Base-by-base conservation (phyloP, 139 green algal genomes). In the Desmodesmus armatus region DNA sequence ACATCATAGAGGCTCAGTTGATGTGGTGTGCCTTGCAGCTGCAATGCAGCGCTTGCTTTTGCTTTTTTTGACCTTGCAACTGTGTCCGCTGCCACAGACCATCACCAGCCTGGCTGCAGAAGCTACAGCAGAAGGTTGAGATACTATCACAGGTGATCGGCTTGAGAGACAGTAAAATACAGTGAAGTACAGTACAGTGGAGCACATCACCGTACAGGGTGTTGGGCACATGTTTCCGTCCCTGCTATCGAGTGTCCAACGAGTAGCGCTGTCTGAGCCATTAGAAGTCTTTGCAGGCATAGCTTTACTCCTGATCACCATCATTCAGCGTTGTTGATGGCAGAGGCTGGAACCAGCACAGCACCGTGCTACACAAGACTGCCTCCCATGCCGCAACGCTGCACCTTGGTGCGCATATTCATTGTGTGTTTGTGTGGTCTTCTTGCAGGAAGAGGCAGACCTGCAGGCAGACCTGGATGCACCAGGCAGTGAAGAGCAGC, bases 51-150 rank as follows among this genome's bases (percentile, higher is more conserved):
- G 29, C 13, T n/a, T n/a, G n/a, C n/a, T n/a, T n/a, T n/a, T n/a
- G n/a, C n/a, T n/a, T n/a, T n/a, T n/a, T n/a, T n/a, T n/a, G n/a
- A n/a, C n/a, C n/a, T n/a, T n/a, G n/a, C n/a, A n/a, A n/a, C n/a
- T n/a, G n/a, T n/a, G n/a, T n/a, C n/a, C n/a, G n/a, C n/a, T n/a
- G n/a, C 47, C 47, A 55, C 9, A 55, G 47, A 55, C 13, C 63
- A 72, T 21, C 63, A 31, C 2, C 63, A 72, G n/a, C n/a, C n/a
- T n/a, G n/a, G 31, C 63, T 72, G 11, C 17, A 72, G 25, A 72
- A 72, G 63, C n/a, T 72, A 19, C n/a, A 72, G 63, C n/a, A 72
- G 63, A 72, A 43, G 63, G 11, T 72, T 25, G 63, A 29, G 23
- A 31, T 21, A 19, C n/a, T 72, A 5, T 5, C 15, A 9, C n/a